Conservation (phyloP, 108 stramenopile species). For the Nannochloropsis gaditana region DNA sequence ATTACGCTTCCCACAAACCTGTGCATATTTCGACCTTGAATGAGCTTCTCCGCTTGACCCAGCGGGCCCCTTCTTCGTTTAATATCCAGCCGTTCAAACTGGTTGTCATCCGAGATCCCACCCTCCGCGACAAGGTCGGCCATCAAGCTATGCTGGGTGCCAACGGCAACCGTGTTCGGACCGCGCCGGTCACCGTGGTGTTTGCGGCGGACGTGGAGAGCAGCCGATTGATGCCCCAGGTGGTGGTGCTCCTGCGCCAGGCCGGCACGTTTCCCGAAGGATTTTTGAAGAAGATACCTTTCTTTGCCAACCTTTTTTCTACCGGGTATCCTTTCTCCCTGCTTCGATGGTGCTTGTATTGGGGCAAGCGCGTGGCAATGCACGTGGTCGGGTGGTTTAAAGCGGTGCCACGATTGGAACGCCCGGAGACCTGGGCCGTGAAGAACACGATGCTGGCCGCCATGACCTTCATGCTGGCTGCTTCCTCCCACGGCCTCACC, state of each 20-base stretch:
- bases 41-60: conserved; percentile 45
- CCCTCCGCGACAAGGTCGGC: conserved; percentile 58
- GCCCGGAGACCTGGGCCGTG: conserved; percentile 72
- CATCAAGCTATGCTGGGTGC: conserved; percentile 65
- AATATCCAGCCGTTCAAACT: conserved; percentile 82
- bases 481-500: conserved; percentile 66
- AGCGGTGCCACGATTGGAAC: conserved; percentile 63
- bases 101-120: conserved; percentile 60
- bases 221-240: conserved; percentile 26
- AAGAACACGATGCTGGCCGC: conserved; percentile 86
- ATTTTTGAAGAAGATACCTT: conserved; percentile 28
- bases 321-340: conserved; percentile 52
- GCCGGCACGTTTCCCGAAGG: conserved; percentile 28
- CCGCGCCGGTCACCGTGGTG: conserved; percentile 78
- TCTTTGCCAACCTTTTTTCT: conserved; percentile 39
- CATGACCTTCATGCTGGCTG: conserved; percentile 74
- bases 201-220: conserved; percentile 72
- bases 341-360: conserved; percentile 57
- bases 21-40: not conserved
- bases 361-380: conserved; percentile 43
- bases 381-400: conserved; percentile 36
- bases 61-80: conserved; percentile 72
- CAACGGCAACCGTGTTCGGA: conserved; percentile 75
- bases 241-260: not conserved
- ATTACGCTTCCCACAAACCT: not conserved